Percentiles rank a stretch among this genome's conserved stretches.
These are phyloP conservation scores for Abortiporus biennis DNA, from an alignment of 1,284 basidiomycete genomes.

Conservation along the genomic window DNA sequence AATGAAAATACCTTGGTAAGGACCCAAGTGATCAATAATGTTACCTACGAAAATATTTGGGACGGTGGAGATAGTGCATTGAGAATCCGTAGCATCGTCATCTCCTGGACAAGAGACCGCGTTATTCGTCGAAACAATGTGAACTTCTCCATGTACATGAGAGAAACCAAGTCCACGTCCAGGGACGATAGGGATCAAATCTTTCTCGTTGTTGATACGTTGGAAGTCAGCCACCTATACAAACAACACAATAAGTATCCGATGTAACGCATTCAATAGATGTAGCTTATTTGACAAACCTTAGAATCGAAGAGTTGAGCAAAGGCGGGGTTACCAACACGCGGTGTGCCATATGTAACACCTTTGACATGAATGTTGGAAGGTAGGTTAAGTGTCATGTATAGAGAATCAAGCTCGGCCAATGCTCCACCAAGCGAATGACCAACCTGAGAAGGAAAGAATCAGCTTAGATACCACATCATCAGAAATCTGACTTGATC, in stretches of 20 bases:
- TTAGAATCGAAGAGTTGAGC: slow-evolving; percentile 26
- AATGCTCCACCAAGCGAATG: slow-evolving; percentile 37
- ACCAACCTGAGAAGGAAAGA: slow-evolving; percentile 19
- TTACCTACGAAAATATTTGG: slow-evolving; percentile 36
- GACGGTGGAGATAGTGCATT: slow-evolving; percentile 40
- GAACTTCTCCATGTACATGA: slow-evolving; percentile 32
- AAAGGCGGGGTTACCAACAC: slow-evolving; percentile 30
- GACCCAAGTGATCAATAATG: slow-evolving; percentile 45
- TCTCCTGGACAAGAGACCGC: slow-evolving; percentile 29
- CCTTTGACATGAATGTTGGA: slow-evolving; percentile 26
- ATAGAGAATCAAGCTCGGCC: slow-evolving; percentile 32
- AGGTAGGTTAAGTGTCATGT: slow-evolving; percentile 30
- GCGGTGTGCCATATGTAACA: slow-evolving; percentile 34
- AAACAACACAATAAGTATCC: too few species aligned
- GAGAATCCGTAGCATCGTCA: slow-evolving; percentile 40
- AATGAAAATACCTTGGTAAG: slow-evolving; percentile 47
- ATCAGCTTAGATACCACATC: background rate
- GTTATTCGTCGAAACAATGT: slow-evolving; percentile 24
- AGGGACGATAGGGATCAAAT: slow-evolving; percentile 34
- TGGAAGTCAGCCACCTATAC: slow-evolving; percentile 25
- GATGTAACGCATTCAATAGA: background rate
- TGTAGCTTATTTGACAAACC: slow-evolving; percentile 8
- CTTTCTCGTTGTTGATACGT: slow-evolving; percentile 31
- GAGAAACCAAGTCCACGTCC: slow-evolving; percentile 32
- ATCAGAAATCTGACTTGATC: slow-evolving; percentile 4